phyloP scores from a whole-genome alignment of 1,139 yeast genomes.

The Scheffersomyces illinoinensis region DNA sequence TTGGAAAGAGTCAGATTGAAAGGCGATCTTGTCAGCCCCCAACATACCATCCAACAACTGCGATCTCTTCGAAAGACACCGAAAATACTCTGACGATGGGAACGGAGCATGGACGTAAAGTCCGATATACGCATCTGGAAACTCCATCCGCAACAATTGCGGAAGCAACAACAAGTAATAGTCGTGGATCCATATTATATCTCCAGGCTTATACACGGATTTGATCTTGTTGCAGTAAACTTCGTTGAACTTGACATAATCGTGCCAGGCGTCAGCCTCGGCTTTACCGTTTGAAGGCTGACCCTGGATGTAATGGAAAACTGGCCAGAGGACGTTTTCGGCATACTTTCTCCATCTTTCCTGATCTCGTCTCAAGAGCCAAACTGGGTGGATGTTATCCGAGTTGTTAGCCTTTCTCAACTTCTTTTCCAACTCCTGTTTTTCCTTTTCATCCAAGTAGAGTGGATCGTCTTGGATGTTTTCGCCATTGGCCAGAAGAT shows the following conservation, averaged over 20 bases:
- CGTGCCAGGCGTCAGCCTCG: constrained; percentile 85
- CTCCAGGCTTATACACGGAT: constrained; percentile 80
- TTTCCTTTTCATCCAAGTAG: constrained; percentile 59
- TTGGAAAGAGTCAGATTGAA: constrained; percentile 83
- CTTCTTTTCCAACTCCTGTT: constrained; percentile 43
- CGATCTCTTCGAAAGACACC: constrained; percentile 81
- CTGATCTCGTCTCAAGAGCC: constrained; percentile 75
- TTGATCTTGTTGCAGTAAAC: constrained; percentile 81
- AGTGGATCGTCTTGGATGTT: constrained; percentile 56
- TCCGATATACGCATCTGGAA: constrained; percentile 81
- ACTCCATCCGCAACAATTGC: constrained; percentile 77
- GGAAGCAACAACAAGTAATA: constrained; percentile 85
- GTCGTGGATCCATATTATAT: constrained; percentile 93
- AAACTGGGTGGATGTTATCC: constrained; percentile 74
- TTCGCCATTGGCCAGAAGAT: constrained; percentile 16
- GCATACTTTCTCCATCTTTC: constrained; percentile 87
- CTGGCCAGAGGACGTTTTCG: constrained; percentile 91
- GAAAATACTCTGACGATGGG: constrained; percentile 93
- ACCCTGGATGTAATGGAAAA: constrained; percentile 86
- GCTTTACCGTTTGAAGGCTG: constrained; percentile 62
- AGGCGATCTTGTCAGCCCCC: constrained; percentile 83
- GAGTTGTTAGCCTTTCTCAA: constrained; percentile 46
- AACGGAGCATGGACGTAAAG: constrained; percentile 87
- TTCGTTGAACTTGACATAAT: constrained; percentile 86
- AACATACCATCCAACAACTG: constrained; percentile 86